Percentiles rank a stretch among this genome's conserved stretches.
Conservation (phyloP, 805 yeast genomes). For the Starmerella riodocensis region DNA sequence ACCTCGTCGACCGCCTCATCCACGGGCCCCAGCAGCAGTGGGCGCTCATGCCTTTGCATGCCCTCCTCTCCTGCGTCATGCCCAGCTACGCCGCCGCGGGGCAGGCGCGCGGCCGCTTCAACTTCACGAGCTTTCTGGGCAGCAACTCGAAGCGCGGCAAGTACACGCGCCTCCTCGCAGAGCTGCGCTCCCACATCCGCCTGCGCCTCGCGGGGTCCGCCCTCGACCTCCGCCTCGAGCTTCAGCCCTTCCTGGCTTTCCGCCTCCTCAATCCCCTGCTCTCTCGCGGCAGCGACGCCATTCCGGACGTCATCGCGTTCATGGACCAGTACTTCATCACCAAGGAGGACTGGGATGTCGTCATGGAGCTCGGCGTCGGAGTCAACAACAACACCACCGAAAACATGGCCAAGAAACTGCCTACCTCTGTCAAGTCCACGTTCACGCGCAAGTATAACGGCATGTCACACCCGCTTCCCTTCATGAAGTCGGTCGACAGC, state of each 20-base stretch:
- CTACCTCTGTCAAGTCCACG: conserved; percentile 67
- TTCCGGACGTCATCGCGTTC: conserved; percentile 47
- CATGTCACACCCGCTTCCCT: conserved; percentile 69
- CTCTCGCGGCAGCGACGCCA: conserved; percentile 45
- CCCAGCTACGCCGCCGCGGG: conserved; percentile 68
- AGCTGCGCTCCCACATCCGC: conserved; percentile 75
- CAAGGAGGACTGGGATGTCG: conserved; percentile 81
- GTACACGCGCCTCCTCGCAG: conserved; percentile 66
- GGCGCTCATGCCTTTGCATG: conserved; percentile 87
- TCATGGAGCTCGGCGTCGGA: conserved; percentile 76
- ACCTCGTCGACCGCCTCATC: conserved; percentile 64
- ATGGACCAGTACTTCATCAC: conserved; percentile 81
- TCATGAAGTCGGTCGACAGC: conserved; percentile 39
- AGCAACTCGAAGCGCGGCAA: conserved; percentile 77
- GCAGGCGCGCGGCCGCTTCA: conserved; percentile 49
- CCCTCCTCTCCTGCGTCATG: conserved; percentile 65
- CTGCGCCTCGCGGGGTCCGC: conserved; percentile 66
- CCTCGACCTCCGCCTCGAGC: conserved; percentile 59
- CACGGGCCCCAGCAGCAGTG: conserved; percentile 88
- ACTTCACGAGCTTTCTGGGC: conserved; percentile 79
- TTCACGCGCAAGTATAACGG: conserved; percentile 78
- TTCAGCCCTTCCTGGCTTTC: conserved; percentile 51
- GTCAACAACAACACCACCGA: conserved; percentile 27
- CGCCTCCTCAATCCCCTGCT: conserved; percentile 48
- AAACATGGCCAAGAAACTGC: conserved; percentile 44